phyloP scores from a whole-genome alignment of 140 eudicot species.

The Bidens hawaiensis region DNA sequence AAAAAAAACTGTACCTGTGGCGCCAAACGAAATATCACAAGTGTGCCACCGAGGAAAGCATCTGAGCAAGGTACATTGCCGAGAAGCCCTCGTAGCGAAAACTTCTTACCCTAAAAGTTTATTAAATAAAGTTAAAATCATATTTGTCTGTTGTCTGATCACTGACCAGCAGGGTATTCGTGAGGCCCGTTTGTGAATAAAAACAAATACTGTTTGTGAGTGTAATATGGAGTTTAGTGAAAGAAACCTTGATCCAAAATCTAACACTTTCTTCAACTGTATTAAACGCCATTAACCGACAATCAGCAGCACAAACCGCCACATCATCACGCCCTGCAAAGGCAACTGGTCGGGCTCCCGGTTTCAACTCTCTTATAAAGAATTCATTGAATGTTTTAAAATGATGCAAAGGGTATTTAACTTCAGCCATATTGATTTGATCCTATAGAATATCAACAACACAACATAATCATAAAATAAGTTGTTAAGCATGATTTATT shows the following conservation, averaged over 20 bases:
- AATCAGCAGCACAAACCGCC: slow-evolving; percentile 94
- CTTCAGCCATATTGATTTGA: slow-evolving; percentile 74
- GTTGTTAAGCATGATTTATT: no score
- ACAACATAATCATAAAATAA: slow-evolving; percentile 8
- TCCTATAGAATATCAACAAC: slow-evolving; percentile 50
- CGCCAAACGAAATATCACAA: slow-evolving; percentile 96
- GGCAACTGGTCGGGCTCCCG: slow-evolving; percentile 76
- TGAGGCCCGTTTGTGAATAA: no score
- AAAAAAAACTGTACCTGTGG: slow-evolving; percentile 60
- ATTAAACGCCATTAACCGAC: slow-evolving; percentile 78
- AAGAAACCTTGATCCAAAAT: slow-evolving; percentile 98
- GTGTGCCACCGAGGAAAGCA: slow-evolving; percentile 62
- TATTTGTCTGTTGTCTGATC: no score
- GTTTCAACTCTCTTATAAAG: slow-evolving; percentile 82
- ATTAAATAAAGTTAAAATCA: no score
- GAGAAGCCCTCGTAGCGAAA: slow-evolving; percentile 82
- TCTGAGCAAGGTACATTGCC: slow-evolving; percentile 50
- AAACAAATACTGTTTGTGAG: no score
- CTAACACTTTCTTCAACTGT: slow-evolving; percentile 64
- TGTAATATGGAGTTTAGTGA: no score
- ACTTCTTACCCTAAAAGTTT: slow-evolving; percentile 66
- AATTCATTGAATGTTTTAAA: slow-evolving; percentile 95
- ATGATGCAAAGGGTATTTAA: slow-evolving; percentile 78
- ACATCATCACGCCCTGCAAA: slow-evolving; percentile 62
- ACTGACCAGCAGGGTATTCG: no score